Evolutionary conservation across 176 grass and related monocot species (phyloP).

Genomic region (Saccharum spontaneum): DNA sequence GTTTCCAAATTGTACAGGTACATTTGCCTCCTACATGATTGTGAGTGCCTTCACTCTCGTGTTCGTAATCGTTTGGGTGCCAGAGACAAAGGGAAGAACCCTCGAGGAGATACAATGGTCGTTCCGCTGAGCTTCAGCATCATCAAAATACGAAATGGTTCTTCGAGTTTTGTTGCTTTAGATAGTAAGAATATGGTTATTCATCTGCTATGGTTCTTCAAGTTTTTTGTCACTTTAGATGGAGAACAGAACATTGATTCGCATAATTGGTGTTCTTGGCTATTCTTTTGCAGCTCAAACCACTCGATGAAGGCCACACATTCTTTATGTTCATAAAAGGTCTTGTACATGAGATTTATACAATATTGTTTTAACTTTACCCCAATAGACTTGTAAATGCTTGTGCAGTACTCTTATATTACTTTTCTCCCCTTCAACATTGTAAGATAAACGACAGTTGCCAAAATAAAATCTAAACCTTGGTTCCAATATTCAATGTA

Average conservation of each 20-base stretch:
- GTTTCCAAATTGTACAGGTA: conserved; percentile 49
- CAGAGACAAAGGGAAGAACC: conserved; percentile 95
- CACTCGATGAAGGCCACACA: background rate
- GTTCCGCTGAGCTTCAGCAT: conserved; percentile 48
- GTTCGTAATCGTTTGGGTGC: conserved; percentile 84
- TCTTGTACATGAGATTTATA: conserved; percentile 26
- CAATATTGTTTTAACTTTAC: background rate
- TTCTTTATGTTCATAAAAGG: conserved; percentile 31
- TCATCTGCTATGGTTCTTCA: background rate
- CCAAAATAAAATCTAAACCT: conserved; percentile 16
- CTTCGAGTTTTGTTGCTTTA: conserved; percentile 8
- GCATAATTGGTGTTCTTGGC: background rate
- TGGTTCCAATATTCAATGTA: conserved; percentile 12
- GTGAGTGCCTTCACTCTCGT: conserved; percentile 64
- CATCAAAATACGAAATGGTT: background rate
- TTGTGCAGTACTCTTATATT: background rate
- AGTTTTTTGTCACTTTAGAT: conserved; percentile 10
- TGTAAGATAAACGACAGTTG: background rate
- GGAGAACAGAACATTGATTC: conserved; percentile 9
- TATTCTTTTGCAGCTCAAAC: background rate
- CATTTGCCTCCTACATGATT: conserved; percentile 66
- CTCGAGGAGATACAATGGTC: conserved; percentile 95
- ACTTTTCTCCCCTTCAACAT: background rate
- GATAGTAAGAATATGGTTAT: background rate
- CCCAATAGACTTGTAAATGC: background rate